phyloP scores from a whole-genome alignment of 148 eudicot species.

The Simmondsia chinensis region DNA sequence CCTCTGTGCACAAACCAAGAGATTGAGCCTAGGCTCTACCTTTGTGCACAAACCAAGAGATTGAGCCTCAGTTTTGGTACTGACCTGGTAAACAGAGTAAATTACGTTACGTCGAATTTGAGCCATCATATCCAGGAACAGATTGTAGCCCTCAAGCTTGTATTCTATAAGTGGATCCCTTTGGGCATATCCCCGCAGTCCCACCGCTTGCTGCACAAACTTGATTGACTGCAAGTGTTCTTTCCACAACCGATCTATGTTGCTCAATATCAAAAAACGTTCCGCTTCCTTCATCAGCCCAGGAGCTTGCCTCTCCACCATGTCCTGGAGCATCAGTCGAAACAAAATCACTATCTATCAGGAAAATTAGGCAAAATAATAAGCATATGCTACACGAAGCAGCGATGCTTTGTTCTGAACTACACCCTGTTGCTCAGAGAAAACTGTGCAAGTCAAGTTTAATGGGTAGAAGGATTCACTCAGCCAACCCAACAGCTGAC shows the following conservation, averaged over 20 bases:
- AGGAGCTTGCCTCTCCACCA: slow-evolving; percentile 75
- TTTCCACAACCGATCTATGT: slow-evolving; percentile 96
- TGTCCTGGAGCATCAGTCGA: slow-evolving; percentile 34
- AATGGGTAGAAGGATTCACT: too few relatives aligned
- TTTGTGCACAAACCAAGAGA: background rate
- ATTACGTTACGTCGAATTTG: slow-evolving; percentile 93
- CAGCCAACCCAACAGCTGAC: too few relatives aligned
- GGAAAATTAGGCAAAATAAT: too few relatives aligned
- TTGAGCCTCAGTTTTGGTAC: slow-evolving; percentile 7
- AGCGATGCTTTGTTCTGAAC: too few relatives aligned
- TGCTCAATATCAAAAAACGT: slow-evolving; percentile 80
- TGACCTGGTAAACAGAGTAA: slow-evolving; percentile 92
- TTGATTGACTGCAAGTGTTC: slow-evolving; percentile 96
- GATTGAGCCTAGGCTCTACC: background rate
- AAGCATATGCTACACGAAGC: too few relatives aligned
- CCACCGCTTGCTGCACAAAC: slow-evolving; percentile 98
- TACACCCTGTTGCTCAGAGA: too few relatives aligned
- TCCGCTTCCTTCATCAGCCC: slow-evolving; percentile 99
- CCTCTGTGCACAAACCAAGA: background rate
- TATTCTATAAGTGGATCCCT: slow-evolving; percentile 97
- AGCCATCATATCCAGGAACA: slow-evolving; percentile 97
- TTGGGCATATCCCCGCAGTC: slow-evolving; percentile 97
- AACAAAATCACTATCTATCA: background rate
- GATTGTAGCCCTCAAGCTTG: slow-evolving; percentile 99
- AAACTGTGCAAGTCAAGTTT: too few relatives aligned